Percentiles rank a stretch among this genome's conserved stretches.
Conservation (phyloP, 2,329 filamentous ascomycete species). For the Fusarium torulosum region DNA sequence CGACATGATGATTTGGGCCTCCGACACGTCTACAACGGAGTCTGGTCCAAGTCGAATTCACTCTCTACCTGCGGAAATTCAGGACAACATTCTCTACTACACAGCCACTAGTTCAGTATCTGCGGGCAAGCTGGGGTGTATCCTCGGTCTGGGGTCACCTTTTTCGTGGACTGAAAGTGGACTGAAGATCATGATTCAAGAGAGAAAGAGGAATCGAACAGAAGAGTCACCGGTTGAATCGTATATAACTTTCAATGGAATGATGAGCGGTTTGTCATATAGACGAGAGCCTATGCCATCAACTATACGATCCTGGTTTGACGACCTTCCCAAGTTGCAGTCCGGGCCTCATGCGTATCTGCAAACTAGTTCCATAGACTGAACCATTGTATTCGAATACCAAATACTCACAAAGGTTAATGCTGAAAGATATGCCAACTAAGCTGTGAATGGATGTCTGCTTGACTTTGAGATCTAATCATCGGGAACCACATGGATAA, state of each 20-base stretch:
- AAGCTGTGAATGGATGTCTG: too few species aligned
- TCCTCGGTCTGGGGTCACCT: slow-evolving; percentile 20
- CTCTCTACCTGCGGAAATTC: slow-evolving; percentile 37
- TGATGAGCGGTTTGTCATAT: not conserved
- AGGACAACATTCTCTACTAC: slow-evolving; percentile 30
- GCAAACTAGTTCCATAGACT: too few species aligned
- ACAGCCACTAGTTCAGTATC: slow-evolving; percentile 14
- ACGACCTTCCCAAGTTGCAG: too few species aligned
- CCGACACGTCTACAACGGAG: not conserved
- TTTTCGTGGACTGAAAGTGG: slow-evolving; percentile 29
- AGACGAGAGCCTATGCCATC: not conserved
- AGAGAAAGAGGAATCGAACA: not conserved
- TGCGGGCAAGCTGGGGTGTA: slow-evolving; percentile 27
- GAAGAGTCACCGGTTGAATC: slow-evolving; percentile 1
- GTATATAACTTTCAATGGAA: not conserved
- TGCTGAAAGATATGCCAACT: too few species aligned
- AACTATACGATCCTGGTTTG: too few species aligned
- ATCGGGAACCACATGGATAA: too few species aligned
- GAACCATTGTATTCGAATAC: too few species aligned
- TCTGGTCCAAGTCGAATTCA: slow-evolving; percentile 15
- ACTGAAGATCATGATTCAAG: slow-evolving; percentile 12
- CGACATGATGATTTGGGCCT: slow-evolving; percentile 38
- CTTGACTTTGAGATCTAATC: too few species aligned
- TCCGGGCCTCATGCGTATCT: too few species aligned
- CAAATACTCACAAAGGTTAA: too few species aligned